Evolutionary conservation across 768 basidiomycete genomes (phyloP).

Genomic region (Leccinum longicurvipes): DNA sequence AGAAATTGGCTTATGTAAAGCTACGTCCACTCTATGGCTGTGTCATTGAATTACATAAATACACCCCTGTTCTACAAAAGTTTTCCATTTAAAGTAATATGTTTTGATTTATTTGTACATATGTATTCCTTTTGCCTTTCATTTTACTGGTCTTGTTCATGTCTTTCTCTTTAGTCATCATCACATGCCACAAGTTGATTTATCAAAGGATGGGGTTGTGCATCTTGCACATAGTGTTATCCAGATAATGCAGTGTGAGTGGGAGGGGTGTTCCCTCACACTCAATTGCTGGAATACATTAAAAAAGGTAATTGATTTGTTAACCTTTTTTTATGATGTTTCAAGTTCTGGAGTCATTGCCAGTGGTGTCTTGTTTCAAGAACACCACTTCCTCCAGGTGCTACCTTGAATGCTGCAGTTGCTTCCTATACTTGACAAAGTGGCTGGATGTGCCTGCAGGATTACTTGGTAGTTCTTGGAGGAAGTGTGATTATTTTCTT

Average conservation of each 20-base stretch:
- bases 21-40: too few species aligned
- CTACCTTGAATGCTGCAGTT: constrained; percentile 14
- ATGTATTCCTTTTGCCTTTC: neutral
- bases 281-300: constrained; percentile 30
- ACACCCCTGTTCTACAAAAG: neutral
- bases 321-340: neutral
- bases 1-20: too few species aligned
- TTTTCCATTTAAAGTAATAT: neutral
- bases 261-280: constrained; percentile 24
- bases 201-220: constrained; percentile 22
- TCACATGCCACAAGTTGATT: constrained; percentile 13
- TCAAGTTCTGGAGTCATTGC: constrained; percentile 4
- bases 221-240: constrained; percentile 24
- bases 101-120: constrained; percentile 10
- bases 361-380: neutral
- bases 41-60: too few species aligned
- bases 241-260: constrained; percentile 28
- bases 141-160: neutral
- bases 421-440: constrained; percentile 6
- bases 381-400: constrained; percentile 1
- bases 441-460: constrained; percentile 17
- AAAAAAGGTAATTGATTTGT: constrained; percentile 26
- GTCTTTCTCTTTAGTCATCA: constrained; percentile 3
- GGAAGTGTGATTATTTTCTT: neutral
- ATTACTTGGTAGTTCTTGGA: constrained; percentile 19